phyloP scores from a whole-genome alignment of 345 rosid genomes.

The Hibiscus tridactylites region DNA sequence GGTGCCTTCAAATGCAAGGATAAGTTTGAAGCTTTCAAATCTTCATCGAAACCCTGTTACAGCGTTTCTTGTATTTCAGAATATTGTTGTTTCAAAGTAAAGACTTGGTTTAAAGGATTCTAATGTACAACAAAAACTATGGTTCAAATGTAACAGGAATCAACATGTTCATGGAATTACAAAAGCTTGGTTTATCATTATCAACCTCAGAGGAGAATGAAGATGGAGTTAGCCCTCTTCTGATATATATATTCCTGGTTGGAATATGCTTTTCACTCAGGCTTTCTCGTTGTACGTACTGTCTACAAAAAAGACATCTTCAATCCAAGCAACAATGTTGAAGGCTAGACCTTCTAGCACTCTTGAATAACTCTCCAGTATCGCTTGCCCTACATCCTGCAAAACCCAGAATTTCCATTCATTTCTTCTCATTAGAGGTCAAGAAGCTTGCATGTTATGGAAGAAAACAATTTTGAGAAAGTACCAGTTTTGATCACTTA shows the following conservation, averaged over 20 bases:
- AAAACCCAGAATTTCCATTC: background rate
- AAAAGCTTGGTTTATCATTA: no score
- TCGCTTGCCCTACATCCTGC: constrained; percentile 88
- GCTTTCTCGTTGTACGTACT: constrained; percentile 41
- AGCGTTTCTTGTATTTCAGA: no score
- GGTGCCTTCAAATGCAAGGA: no score
- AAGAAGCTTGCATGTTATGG: background rate
- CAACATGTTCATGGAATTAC: background rate
- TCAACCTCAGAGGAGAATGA: no score
- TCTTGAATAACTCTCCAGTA: constrained; percentile 72
- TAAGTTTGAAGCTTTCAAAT: no score
- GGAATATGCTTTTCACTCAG: background rate
- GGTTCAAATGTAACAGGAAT: background rate
- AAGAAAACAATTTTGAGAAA: background rate
- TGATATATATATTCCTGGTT: no score
- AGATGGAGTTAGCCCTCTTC: background rate
- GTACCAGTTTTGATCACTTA: constrained; percentile 19
- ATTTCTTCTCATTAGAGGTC: background rate
- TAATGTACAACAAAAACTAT: no score
- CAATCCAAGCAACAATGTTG: constrained; percentile 84
- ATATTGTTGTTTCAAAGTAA: no score
- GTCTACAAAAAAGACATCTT: constrained; percentile 72
- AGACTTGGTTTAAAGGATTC: no score
- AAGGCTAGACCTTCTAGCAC: constrained; percentile 74
- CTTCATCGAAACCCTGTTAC: no score